These are phyloP conservation scores for Sordaria brevicollis DNA, from an alignment of 495 filamentous ascomycete genomes.

Conservation along the genomic window DNA sequence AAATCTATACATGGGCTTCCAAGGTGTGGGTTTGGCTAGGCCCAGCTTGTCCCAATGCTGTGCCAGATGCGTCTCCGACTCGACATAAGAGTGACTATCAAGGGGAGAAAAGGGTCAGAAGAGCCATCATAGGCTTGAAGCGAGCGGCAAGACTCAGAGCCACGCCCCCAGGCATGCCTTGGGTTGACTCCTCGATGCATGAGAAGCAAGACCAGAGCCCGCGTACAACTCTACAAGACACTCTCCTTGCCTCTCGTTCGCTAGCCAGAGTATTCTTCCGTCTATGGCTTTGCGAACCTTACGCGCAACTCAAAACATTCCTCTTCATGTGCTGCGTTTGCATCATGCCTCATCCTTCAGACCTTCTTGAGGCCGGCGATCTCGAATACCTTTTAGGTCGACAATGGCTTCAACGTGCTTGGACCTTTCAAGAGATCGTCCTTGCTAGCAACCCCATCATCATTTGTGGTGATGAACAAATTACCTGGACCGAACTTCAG, in stretches of 20 bases:
- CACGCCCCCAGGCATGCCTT: background rate
- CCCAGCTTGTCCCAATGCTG: background rate
- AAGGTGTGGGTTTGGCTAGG: slow-evolving; percentile 25
- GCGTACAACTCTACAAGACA: background rate
- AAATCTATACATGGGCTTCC: slow-evolving; percentile 20
- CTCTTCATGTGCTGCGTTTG: background rate
- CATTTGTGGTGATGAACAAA: slow-evolving; percentile 2
- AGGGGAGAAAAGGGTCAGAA: background rate
- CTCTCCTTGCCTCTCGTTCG: background rate
- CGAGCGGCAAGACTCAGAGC: background rate
- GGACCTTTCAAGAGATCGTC: slow-evolving; percentile 14
- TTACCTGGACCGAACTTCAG: slow-evolving; percentile 1
- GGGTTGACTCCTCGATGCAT: background rate
- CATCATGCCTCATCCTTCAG: background rate
- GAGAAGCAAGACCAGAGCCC: background rate
- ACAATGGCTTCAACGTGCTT: slow-evolving; percentile 8
- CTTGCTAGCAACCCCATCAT: slow-evolving; percentile 2
- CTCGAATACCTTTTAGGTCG: slow-evolving; percentile 2
- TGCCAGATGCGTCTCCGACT: background rate
- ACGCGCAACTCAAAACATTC: no score
- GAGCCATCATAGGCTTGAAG: background rate
- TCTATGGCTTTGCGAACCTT: no score
- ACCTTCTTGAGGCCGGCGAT: background rate
- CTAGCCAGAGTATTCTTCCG: no score
- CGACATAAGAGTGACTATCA: background rate